Base-by-base conservation (phyloP, 2,329 filamentous ascomycete species). In the Arthrobotrys pseudoclavata region DNA sequence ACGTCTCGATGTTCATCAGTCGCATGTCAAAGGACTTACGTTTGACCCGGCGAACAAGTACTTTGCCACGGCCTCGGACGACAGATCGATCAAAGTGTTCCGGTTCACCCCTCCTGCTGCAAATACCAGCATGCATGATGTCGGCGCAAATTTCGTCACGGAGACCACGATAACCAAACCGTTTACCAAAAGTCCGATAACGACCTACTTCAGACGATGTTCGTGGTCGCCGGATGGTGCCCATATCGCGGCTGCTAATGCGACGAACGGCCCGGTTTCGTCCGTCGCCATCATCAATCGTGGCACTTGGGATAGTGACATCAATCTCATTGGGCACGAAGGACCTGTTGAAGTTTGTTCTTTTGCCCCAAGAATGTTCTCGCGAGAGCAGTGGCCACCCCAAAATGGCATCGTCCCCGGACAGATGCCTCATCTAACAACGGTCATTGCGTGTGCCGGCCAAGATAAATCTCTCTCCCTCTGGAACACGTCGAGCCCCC, bases 31-130 rank as follows among this genome's bases (percentile, higher is more conserved):
- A 84, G 96, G 96, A 79, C 96, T 99, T 82, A 97, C 95, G 0
- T 99, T 99, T 83, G 96, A 99, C 83, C 96, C 96, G 0, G 96
- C 96, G 48, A 98, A 98, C 86, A 99, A 98, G 83, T 99, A 97
- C 86, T 99, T 99, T 84, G 96, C 96, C 15, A 99, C 96, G 0
- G 94, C 96, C 1, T 97, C 94, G 85, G 96, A 99, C 83, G 96
- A 99, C 84, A 90, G 96, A 76, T 95, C 94, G 1, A 97, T 99
- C 84, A 97, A 97, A 83, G 93, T 99, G 81, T 98, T 97, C 84
- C 90, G 94, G 75, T 99, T 97, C 84, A 97, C 92, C 1, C 92
- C 95, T 0, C 94, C 96, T 0, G 89, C 91, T 0, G 92, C 96
- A 9, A 97, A 97, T 83, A 93, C 96, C 40, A 97, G 93, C 0